Conservation (phyloP, 441 rosid genomes). For the Mallotus japonicus region DNA sequence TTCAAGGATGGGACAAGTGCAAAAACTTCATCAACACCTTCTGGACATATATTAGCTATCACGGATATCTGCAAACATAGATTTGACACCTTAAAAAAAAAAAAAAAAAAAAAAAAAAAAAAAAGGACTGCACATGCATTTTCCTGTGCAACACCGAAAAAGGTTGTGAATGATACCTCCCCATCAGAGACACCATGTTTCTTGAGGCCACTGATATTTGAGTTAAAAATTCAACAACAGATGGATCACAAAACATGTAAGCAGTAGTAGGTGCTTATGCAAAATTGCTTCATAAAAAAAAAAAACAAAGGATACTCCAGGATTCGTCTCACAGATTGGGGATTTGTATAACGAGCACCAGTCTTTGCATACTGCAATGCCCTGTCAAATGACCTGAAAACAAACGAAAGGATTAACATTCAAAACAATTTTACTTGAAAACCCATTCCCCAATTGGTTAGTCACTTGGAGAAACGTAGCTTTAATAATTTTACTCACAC, state of each 20-base stretch:
- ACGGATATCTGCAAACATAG: conserved; percentile 51
- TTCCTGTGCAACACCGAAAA: conserved; percentile 6
- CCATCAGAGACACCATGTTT: conserved; percentile 57
- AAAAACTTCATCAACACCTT: conserved; percentile 64
- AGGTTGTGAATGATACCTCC: conserved; percentile 54
- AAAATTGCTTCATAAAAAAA: conserved; percentile 10
- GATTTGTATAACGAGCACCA: conserved; percentile 47
- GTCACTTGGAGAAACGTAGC: background rate
- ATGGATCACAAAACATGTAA: conserved; percentile 17
- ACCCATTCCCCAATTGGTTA: background rate
- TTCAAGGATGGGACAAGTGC: conserved; percentile 71
- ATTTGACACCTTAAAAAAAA: conserved; percentile 3
- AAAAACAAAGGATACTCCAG: conserved; percentile 69
- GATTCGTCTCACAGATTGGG: conserved; percentile 53
- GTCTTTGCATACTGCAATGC: conserved; percentile 58
- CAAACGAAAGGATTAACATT: conserved; percentile 19
- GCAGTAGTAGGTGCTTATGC: background rate
- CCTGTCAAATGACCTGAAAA: conserved; percentile 66
- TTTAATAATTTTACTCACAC: conserved; percentile 43
- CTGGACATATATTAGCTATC: conserved; percentile 67
- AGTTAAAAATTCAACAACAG: conserved; percentile 45
- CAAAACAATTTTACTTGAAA: conserved; percentile 4
- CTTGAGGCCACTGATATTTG: conserved; percentile 47
- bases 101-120: no score
- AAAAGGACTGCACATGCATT: conserved; percentile 16